Evolutionary conservation across 1,284 basidiomycete species (phyloP), one percentile per base, ranked within the genome.

Genomic region (Cryptococcus amylolentus): DNA sequence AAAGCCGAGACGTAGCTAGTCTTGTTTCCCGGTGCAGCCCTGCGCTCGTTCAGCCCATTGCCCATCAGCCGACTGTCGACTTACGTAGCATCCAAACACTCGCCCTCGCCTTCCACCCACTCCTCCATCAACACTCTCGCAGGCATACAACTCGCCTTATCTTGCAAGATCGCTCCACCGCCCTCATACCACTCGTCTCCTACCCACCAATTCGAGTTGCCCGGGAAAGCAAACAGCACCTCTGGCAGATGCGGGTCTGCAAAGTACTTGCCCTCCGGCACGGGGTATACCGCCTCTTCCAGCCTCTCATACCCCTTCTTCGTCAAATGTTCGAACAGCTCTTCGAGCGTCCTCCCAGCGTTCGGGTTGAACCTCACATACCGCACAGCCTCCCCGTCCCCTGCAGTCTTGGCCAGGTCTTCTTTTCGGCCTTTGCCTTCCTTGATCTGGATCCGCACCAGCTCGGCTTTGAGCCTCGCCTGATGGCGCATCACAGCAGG

Each of bases 81-180:
- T 68, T 58, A 75, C 28, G 94, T 98, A 5, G 91, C 94, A 75
- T 98, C 96, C 49, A 98, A 87, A 38, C 93, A 90, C 18, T 84
- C 69, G 0, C 73, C 73, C 51, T 76, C 73, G 18, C 56, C 68
- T 4, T 62, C 63, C 4, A 40, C 50, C 74, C 75, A 75, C 1
- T 63, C 71, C 23, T 74, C 69, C 70, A 76, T 77, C 44, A 97
- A 82, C 5, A 98, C 84, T 54, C 85, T 81, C 0, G 95, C 92
- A 9, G 96, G 93, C 73, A 98, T 93, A 77, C 96, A 99, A 48
- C 89, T 93, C 13, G 96, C 95, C 73, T 98, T 95, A 77, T 99
- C 96, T 76, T 99, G 96, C 9, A 98, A 80, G 56, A 99, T 92
- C 35, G 98, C 78, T 18, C 69, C 72, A 56, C 76, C 76, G 20